Base-by-base conservation (phyloP, 164 flowering plant genomes). In the Annona cherimola region DNA sequence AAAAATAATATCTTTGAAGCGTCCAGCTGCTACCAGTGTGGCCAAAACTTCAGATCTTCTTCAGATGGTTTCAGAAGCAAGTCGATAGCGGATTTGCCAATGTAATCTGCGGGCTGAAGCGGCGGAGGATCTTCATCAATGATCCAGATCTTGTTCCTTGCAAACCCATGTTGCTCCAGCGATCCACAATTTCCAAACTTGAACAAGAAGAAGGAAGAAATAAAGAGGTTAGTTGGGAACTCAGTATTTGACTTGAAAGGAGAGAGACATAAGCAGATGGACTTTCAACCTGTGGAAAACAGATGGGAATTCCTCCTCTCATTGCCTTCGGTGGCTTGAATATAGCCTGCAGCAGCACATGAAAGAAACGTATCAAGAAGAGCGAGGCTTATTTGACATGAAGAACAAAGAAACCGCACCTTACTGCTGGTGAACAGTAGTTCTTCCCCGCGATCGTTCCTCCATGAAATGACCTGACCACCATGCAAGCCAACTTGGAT, bases 221-320 rank as follows among this genome's bases (percentile, higher is more conserved):
- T 35, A n/a, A n/a, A n/a, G n/a, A n/a, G n/a, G 71, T 76, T 42
- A 79, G 62, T 50, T 8, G 61, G 19, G 60, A 42, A 61, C 18
- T 45, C 45, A 40, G n/a, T 3, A 60, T 11, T 41, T 35, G 45
- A 8, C 8, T 39, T 16, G 4, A 57, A 19, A 45, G 63, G 7
- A 16, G 8, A n/a, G 43, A 45, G 18, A 5, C 41, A 14, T 42
- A 18, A 43, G 45, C 16, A 57, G 84, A 11, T n/a, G n/a, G n/a
- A n/a, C n/a, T n/a, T 35, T 63, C 5, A 61, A 95, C 99, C 94
- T 93, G 96, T 1, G 99, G 99, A 70, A 91, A 95, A 79, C 99
- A 95, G 63, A 90, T 84, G 45, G 95, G 87, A 42, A 92, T 90
- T 71, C 99, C 99, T 78, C 99, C 99, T 42, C 96, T 79, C 79